A percentile compares a stretch with the other conserved stretches of the same genome.
Conservation (phyloP, 2,329 filamentous ascomycete species). For the Microsporum canis region DNA sequence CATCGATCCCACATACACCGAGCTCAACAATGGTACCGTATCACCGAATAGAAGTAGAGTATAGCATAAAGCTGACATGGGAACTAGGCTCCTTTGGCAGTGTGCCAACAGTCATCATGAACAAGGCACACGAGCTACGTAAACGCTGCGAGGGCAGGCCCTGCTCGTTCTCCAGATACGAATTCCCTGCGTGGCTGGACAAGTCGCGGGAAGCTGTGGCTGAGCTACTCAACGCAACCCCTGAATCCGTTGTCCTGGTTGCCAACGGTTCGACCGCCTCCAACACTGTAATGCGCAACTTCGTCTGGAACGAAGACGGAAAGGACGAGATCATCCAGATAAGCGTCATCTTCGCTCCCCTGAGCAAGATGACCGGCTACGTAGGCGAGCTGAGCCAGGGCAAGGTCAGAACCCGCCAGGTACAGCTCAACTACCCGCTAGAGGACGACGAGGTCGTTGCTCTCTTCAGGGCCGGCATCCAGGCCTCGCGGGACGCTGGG, state of each 20-base stretch:
- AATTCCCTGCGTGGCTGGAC: conserved; percentile 52
- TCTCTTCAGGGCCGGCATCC: conserved; percentile 50
- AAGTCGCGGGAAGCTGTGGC: conserved; percentile 55
- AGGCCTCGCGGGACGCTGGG: conserved; percentile 44
- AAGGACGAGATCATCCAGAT: conserved; percentile 65
- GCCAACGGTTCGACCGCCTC: conserved; percentile 60
- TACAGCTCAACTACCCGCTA: conserved; percentile 57
- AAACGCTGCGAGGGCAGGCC: conserved; percentile 55
- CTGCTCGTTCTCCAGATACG: conserved; percentile 64
- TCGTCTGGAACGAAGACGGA: conserved; percentile 50
- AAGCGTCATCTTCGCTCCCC: conserved; percentile 64
- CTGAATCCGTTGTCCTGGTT: conserved; percentile 61
- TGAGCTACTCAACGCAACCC: conserved; percentile 52
- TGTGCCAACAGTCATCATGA: conserved; percentile 52
- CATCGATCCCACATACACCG: conserved; percentile 56
- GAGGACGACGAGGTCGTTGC: conserved; percentile 56
- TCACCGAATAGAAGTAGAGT: background rate
- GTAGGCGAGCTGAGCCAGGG: conserved; percentile 52
- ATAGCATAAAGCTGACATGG: background rate
- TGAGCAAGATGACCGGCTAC: conserved; percentile 61
- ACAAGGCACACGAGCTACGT: conserved; percentile 54
- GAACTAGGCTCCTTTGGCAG: conserved; percentile 59
- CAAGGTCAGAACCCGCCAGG: conserved; percentile 36
- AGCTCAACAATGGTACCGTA: conserved; percentile 55
- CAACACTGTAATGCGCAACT: conserved; percentile 66